phyloP scores from a whole-genome alignment of 371 early-diverging fungal genomes.

The Coemansia sp. region DNA sequence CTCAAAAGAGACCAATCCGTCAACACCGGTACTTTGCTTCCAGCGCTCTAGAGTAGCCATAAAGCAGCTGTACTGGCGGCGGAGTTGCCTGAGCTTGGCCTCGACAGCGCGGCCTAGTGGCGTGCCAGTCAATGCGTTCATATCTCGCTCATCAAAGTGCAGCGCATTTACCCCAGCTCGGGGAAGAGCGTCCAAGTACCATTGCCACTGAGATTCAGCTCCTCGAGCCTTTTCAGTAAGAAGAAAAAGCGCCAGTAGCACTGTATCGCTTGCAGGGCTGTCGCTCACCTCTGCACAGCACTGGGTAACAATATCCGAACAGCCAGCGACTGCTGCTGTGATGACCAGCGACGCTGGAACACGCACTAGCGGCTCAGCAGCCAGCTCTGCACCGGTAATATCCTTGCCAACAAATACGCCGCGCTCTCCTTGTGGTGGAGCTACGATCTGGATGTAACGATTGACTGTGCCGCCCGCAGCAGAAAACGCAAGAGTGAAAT shows the following conservation, averaged over 20 bases:
- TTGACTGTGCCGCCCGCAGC: constrained; percentile 13
- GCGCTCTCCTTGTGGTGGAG: constrained; percentile 9
- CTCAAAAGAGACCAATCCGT: constrained; percentile 1
- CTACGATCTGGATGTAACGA: neutral
- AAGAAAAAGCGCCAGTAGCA: constrained; percentile 22
- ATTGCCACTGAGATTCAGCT: constrained; percentile 15
- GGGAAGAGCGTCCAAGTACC: constrained; percentile 28
- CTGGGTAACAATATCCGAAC: constrained; percentile 14
- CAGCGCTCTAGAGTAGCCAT: constrained; percentile 5
- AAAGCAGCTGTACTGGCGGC: constrained; percentile 5
- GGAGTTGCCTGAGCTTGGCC: constrained; percentile 25
- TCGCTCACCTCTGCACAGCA: constrained; percentile 6
- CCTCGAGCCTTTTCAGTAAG: constrained; percentile 22
- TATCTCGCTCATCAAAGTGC: constrained; percentile 1
- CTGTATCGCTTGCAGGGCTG: neutral
- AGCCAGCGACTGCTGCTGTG: constrained; percentile 9
- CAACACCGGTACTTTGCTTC: neutral
- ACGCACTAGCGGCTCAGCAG: constrained; percentile 3
- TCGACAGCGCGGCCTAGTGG: constrained; percentile 22
- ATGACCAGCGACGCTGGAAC: constrained; percentile 20
- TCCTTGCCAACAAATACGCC: constrained; percentile 7
- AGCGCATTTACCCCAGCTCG: constrained; percentile 11
- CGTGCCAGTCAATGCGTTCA: constrained; percentile 10
- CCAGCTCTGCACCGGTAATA: neutral
- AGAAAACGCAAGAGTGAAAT: neutral